Evolutionary conservation across 2,329 filamentous ascomycete genomes (phyloP).

Genomic region (Penicillium rolfsii): DNA sequence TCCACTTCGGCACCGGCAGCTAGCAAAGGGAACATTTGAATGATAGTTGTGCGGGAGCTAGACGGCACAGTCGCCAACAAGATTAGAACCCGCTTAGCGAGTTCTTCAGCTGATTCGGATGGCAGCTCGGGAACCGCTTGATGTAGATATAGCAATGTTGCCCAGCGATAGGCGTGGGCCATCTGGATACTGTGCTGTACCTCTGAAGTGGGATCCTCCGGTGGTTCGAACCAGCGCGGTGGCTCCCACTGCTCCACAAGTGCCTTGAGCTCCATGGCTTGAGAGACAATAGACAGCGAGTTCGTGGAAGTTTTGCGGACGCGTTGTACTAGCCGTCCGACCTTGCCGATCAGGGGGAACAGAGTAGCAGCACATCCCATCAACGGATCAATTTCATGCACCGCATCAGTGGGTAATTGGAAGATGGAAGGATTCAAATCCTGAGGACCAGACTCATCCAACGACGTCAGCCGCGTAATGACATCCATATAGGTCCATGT

Average conservation of each 20-base stretch:
- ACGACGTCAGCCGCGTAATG: constrained; percentile 67
- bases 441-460: constrained; percentile 60
- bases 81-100: constrained; percentile 65
- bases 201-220: constrained; percentile 65
- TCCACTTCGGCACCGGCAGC: constrained; percentile 68
- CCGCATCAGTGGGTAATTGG: constrained; percentile 48
- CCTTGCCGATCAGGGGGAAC: constrained; percentile 69
- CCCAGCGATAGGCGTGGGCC: constrained; percentile 68
- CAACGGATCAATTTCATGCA: constrained; percentile 67
- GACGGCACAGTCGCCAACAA: constrained; percentile 66
- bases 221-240: constrained; percentile 61
- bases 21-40: constrained; percentile 71
- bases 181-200: constrained; percentile 68
- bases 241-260: constrained; percentile 65
- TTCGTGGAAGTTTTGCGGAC: constrained; percentile 61
- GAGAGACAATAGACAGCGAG: constrained; percentile 62
- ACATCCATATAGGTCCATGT: constrained; percentile 76
- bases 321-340: constrained; percentile 67
- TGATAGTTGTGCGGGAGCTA: constrained; percentile 64
- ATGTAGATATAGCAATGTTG: constrained; percentile 67
- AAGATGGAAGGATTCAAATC: constrained; percentile 46
- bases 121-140: constrained; percentile 71
- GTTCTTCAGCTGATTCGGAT: constrained; percentile 58
- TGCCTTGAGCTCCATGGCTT: constrained; percentile 64
- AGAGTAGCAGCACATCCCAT: constrained; percentile 71